phyloP scores from a whole-genome alignment of 1,284 basidiomycete genomes.

The Marasmius tenuissimus region DNA sequence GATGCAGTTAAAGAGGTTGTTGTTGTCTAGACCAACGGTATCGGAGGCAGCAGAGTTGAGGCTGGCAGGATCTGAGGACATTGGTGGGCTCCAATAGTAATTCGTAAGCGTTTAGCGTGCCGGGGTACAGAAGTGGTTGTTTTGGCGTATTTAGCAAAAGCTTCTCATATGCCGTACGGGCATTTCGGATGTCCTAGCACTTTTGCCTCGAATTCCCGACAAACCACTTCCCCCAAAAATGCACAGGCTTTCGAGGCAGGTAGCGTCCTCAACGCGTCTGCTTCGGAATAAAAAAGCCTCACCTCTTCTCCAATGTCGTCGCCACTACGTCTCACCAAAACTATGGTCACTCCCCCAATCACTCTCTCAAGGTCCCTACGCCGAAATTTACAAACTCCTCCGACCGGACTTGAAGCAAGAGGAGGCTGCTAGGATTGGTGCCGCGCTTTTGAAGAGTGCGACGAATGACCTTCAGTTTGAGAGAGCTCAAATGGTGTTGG shows the following conservation, averaged over 20 bases:
- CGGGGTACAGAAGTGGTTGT: not conserved
- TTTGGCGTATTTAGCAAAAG: not conserved
- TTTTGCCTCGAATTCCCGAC: not conserved
- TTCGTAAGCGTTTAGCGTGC: not conserved
- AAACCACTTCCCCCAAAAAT: slow-evolving; percentile 7
- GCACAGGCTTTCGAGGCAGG: slow-evolving; percentile 13
- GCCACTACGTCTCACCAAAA: not conserved
- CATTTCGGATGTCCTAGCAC: not conserved
- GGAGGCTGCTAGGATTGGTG: not conserved
- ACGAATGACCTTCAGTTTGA: not conserved
- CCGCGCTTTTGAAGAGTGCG: not conserved
- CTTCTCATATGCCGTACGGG: not conserved
- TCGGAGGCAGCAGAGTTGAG: slow-evolving; percentile 3
- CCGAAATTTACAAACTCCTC: not conserved
- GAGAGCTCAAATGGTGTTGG: not conserved
- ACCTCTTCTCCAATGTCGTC: not conserved
- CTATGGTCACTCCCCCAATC: not conserved
- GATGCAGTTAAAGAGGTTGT: slow-evolving; percentile 63
- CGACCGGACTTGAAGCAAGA: not conserved
- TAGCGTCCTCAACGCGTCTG: slow-evolving; percentile 9
- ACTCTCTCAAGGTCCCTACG: not conserved
- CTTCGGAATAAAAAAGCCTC: slow-evolving; percentile 6
- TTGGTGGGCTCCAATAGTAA: no score
- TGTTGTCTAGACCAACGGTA: slow-evolving; percentile 39
- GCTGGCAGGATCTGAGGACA: not conserved